Evolutionary conservation across 1,139 yeast genomes (phyloP).

Genomic region (Magnusiomyces suaveolens): DNA sequence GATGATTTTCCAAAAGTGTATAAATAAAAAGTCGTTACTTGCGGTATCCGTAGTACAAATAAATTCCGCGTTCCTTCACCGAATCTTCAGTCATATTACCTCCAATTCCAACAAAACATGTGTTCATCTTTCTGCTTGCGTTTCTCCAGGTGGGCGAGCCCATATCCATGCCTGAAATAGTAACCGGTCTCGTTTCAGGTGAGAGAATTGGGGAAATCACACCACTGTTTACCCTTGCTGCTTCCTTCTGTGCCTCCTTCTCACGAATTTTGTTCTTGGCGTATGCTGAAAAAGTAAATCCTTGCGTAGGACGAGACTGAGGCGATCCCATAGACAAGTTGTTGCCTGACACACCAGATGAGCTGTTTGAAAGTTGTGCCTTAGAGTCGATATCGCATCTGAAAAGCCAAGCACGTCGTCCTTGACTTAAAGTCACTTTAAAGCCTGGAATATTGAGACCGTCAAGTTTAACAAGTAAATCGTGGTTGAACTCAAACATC

Average conservation of each 20-base stretch:
- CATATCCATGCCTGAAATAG: constrained; percentile 22
- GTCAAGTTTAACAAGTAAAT: constrained; percentile 25
- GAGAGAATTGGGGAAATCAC: constrained; percentile 1
- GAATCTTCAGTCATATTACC: constrained; percentile 27
- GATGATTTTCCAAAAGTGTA: too few relatives aligned
- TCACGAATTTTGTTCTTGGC: constrained; percentile 19
- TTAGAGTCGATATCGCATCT: too few relatives aligned
- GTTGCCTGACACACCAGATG: constrained; percentile 10
- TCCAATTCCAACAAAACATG: constrained; percentile 30
- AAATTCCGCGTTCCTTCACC: constrained; percentile 30
- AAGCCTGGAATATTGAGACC: constrained; percentile 27
- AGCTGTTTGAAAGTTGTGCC: too few relatives aligned
- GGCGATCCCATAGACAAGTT: constrained; percentile 9
- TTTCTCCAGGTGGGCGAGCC: constrained; percentile 25
- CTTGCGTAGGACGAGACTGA: constrained; percentile 14
- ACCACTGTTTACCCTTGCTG: too few relatives aligned
- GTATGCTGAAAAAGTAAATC: constrained; percentile 23
- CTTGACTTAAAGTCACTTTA: constrained; percentile 50
- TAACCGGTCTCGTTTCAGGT: constrained; percentile 14
- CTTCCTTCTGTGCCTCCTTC: constrained; percentile 2
- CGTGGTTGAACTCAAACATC: constrained; percentile 34
- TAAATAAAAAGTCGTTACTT: not conserved
- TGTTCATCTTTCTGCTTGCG: constrained; percentile 30
- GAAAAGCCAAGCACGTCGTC: constrained; percentile 79
- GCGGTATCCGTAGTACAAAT: constrained; percentile 30